Evolutionary conservation across 768 basidiomycete species (phyloP), one percentile per base, ranked within the genome.

Genomic region (Lactarius deliciosus): DNA sequence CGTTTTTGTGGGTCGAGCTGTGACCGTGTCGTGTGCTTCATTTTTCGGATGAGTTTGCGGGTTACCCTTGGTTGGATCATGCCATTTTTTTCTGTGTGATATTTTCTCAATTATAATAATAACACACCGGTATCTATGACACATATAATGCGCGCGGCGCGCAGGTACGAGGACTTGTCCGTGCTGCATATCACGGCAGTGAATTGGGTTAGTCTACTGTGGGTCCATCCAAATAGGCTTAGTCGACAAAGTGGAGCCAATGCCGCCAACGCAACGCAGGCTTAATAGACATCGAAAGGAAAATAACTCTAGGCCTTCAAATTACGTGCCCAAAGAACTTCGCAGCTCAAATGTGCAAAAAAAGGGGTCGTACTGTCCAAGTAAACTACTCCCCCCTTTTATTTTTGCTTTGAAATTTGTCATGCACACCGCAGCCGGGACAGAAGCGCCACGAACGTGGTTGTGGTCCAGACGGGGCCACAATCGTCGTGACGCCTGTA

Each of bases 1-100:
- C 36, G 28, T 54, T 66, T 30, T 47, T 15, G 11, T 69, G 68
- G 68, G 68, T 66, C 7, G 68, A 69, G 53, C 65, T 61, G 2
- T 66, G 50, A 66, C 13, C 30, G 11, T 22, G 8, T n/a, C 38
- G 53, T 13, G 38, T 50, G 11, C n/a, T n/a, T 22, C 47, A 50
- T 50, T 22, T 28, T 50, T 22, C n/a, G n/a, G 45, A 47, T 47
- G 45, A 1, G 16, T 41, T 41, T 15, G 16, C 41, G 8, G 41
- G 38, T 45, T 20, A 20, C 43, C 20, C 18, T 45, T 47, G n/a
- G n/a, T 25, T 28, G 22, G 50, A 53, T 53, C 25, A 25, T 5
- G 22, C 22, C 47, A 28, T 13, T 6, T 25, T 53, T 28, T 53
- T 53, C 25, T 53, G 25, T 6, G 22, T 50, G 50, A 50, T 50